Base-by-base conservation (phyloP, 1,284 basidiomycete species). In the Cerrena zonata region DNA sequence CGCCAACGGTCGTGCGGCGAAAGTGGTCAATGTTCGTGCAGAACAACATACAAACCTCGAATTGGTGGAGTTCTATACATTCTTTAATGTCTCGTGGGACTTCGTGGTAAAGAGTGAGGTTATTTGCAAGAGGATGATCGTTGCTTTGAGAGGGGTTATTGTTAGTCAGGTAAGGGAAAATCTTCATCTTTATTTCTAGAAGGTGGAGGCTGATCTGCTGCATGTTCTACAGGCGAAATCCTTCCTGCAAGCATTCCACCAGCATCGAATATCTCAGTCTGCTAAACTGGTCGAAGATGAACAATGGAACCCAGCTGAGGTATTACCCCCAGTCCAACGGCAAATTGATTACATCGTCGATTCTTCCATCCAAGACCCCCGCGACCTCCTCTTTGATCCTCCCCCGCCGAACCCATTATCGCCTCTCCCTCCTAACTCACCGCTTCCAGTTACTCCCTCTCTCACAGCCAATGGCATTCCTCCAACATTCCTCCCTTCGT, bases 211-310 rank as follows among this genome's bases (percentile, higher is more conserved):
- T 40, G 39, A 19, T 22, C 10, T 42, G 19, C 19, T 22, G 19
- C 55, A 22, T 56, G 58, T 52, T 39, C 25, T 2, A 18, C 66
- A 94, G 82, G 90, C 92, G 4, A 94, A 94, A 66, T 71, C 79
- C 2, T 99, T 94, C 73, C 71, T 99, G 24, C 84, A 89, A 58
- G 69, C 75, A 0, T 96, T 94, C 70, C 95, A 99, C 65, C 85
- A 91, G 56, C 69, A 75, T n/a, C 78, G 88, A 47, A 80, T 98
- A 52, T 84, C 86, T 1, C 79, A 80, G 54, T 91, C 89, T 3
- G 93, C 94, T 22, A 91, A 89, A 65, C 72, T 91, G 12, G 94
- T 99, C 5, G 91, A 95, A 65, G 90, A 94, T 58, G 93, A 95
- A 61, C 84, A 84, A 43, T 94, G 93, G 91, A 82, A 77, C 47